These are phyloP conservation scores for Piper betle DNA, from an alignment of 164 flowering plant genomes.

Conservation along the genomic window DNA sequence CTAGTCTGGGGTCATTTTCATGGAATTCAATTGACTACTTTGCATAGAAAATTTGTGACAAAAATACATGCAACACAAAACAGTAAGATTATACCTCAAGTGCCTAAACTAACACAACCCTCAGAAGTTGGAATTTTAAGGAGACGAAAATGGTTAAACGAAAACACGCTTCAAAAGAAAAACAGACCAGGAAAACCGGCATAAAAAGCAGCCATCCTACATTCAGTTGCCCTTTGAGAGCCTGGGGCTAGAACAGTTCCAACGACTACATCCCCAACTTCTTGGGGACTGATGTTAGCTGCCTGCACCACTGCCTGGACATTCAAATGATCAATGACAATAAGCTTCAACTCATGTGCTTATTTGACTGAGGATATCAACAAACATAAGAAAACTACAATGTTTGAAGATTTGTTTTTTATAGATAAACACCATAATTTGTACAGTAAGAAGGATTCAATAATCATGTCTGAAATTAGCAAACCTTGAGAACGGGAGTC, in stretches of 20 bases:
- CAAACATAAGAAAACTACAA: no score
- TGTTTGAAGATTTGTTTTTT: neutral
- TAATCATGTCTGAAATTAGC: conserved; percentile 1
- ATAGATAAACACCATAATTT: neutral
- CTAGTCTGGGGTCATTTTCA: no score
- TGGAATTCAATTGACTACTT: no score
- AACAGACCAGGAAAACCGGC: conserved; percentile 94
- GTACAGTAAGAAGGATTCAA: neutral
- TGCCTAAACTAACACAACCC: no score
- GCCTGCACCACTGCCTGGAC: conserved; percentile 77
- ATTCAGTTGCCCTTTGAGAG: conserved; percentile 81
- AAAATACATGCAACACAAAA: no score
- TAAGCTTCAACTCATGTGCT: neutral
- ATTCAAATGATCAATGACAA: neutral
- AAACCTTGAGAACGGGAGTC: conserved; percentile 73
- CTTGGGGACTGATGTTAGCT: conserved; percentile 74
- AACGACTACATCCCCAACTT: conserved; percentile 95
- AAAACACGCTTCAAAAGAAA: neutral
- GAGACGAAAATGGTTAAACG: neutral
- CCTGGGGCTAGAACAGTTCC: conserved; percentile 92
- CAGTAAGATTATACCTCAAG: no score
- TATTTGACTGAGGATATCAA: neutral
- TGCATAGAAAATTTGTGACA: no score
- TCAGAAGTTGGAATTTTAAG: no score
- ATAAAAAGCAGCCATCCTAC: conserved; percentile 98